Percentiles rank a stretch among this genome's conserved stretches.
Conservation (phyloP, 1,284 basidiomycete species). For the Taiwanofungus camphoratus region DNA sequence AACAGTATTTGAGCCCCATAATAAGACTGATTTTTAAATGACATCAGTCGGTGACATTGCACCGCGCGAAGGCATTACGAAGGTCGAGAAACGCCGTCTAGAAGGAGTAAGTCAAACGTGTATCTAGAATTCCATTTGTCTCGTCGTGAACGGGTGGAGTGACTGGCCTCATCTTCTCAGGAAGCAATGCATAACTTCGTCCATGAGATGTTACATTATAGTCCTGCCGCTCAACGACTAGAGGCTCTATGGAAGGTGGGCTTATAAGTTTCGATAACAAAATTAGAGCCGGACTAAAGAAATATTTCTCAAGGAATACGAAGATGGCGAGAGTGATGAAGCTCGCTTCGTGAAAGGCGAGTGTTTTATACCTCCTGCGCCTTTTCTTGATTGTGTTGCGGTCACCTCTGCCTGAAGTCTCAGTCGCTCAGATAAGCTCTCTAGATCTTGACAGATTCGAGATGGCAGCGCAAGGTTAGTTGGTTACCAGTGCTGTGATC, state of each 20-base stretch:
- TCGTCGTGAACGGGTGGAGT: too few species aligned
- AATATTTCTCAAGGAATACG: constrained; percentile 69
- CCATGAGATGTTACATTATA: constrained; percentile 83
- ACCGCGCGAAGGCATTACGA: constrained; percentile 82
- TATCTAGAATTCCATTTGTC: too few species aligned
- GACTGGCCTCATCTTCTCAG: constrained; percentile 41
- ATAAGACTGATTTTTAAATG: not conserved
- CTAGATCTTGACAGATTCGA: constrained; percentile 90
- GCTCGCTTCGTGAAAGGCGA: constrained; percentile 89
- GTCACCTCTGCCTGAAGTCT: not conserved
- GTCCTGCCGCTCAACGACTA: constrained; percentile 75
- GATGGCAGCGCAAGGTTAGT: constrained; percentile 76
- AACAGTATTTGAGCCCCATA: not conserved
- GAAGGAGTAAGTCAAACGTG: constrained; percentile 62
- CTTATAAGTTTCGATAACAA: constrained; percentile 6
- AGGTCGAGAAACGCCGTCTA: constrained; percentile 72
- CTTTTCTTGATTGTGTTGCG: not conserved
- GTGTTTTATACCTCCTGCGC: constrained; percentile 7
- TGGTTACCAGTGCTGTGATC: not conserved
- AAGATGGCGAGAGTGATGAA: constrained; percentile 76
- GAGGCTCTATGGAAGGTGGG: constrained; percentile 74
- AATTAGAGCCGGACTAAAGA: too few species aligned
- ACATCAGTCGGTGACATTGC: constrained; percentile 83
- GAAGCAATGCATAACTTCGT: constrained; percentile 91
- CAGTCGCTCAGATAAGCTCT: not conserved